Evolutionary conservation across 2,329 filamentous ascomycete genomes (phyloP).

Genomic region (Diaporthe helianthi): DNA sequence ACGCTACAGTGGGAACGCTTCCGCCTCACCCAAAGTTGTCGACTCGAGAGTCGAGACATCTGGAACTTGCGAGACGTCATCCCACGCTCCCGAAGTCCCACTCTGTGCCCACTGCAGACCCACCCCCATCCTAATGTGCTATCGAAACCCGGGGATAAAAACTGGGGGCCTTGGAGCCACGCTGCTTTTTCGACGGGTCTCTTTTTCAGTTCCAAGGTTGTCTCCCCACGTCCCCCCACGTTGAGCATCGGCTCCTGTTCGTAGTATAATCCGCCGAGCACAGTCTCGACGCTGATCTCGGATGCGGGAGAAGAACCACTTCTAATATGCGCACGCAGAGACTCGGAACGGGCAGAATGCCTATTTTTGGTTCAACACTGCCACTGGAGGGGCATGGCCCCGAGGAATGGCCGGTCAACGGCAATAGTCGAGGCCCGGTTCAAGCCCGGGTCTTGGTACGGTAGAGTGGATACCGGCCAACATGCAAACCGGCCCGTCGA

Average conservation of each 20-base stretch:
- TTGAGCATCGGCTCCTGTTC: not conserved
- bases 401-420: not conserved
- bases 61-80: conserved; percentile 10
- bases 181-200: not conserved
- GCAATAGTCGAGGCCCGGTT: conserved; percentile 6
- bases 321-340: not conserved
- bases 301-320: not conserved
- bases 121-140: conserved; percentile 1
- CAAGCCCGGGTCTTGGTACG: conserved; percentile 5
- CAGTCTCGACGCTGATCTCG: not conserved
- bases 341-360: not conserved
- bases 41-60: no score
- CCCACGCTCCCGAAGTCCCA: not conserved
- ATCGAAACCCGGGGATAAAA: conserved; percentile 1
- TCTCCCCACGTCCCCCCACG: no score
- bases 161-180: conserved; percentile 8
- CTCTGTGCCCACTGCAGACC: conserved; percentile 17
- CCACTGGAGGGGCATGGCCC: not conserved
- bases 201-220: not conserved
- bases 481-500: not conserved
- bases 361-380: not conserved
- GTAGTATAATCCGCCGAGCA: conserved; percentile 1
- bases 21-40: not conserved
- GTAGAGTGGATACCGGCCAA: conserved; percentile 3
- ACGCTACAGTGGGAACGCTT: not conserved